Conservation (phyloP, 306 rosid genomes). For the Malus orientalis region DNA sequence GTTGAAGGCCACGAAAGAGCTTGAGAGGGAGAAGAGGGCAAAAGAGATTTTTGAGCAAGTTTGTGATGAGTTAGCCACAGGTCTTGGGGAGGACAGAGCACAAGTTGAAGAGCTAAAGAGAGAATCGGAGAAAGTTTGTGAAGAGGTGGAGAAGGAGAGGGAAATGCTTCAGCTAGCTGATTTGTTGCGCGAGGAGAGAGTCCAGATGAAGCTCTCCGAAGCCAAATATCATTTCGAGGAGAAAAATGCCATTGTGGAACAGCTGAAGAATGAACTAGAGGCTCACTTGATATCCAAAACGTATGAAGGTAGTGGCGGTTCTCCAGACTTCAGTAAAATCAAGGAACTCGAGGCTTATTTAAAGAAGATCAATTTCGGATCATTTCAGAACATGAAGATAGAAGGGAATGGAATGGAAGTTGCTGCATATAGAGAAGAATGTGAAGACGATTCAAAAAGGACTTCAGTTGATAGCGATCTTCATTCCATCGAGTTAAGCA, state of each 20-base stretch:
- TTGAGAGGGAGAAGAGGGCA: conserved; percentile 75
- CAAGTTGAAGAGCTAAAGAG: conserved; percentile 72
- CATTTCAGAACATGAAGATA: conserved; percentile 25
- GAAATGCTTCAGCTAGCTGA: conserved; percentile 93
- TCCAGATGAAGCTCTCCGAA: conserved; percentile 95
- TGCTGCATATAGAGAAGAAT: conserved; percentile 27
- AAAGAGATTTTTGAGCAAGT: conserved; percentile 77
- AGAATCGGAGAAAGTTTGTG: conserved; percentile 62
- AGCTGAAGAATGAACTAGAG: conserved; percentile 61
- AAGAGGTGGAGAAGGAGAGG: conserved; percentile 85
- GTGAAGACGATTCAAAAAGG: conserved; percentile 38
- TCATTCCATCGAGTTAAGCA: conserved; percentile 81
- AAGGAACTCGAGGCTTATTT: conserved; percentile 66
- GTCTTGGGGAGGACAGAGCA: conserved; percentile 78
- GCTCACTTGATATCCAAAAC: conserved; percentile 37
- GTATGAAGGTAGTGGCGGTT: conserved; percentile 25
- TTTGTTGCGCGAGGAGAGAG: conserved; percentile 81
- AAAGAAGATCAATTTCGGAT: conserved; percentile 45
- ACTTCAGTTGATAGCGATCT: conserved; percentile 60
- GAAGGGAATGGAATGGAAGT: conserved; percentile 26
- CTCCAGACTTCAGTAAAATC: conserved; percentile 38
- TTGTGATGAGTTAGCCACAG: conserved; percentile 72
- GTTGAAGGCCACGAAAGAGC: conserved; percentile 48
- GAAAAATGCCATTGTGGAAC: conserved; percentile 69
- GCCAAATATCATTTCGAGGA: conserved; percentile 87